phyloP scores from a whole-genome alignment of 129 eudicot species.

The Heracleum sosnowskyi region DNA sequence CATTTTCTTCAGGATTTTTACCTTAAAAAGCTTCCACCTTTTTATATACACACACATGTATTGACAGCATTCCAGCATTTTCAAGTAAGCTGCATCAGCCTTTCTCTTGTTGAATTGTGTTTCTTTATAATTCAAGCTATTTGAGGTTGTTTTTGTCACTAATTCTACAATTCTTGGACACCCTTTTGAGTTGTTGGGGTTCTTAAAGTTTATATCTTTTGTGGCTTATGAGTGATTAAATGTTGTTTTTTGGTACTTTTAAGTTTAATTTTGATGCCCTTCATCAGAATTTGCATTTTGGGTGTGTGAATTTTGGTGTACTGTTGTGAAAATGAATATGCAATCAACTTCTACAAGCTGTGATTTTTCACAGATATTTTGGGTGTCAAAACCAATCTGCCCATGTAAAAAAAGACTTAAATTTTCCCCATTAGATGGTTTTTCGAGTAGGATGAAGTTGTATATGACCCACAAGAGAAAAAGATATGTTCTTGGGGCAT shows the following conservation, averaged over 20 bases:
- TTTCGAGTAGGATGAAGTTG: constrained; percentile 26
- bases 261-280: not conserved
- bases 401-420: constrained; percentile 33
- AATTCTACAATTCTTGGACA: not conserved
- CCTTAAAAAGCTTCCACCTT: not conserved
- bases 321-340: constrained; percentile 30
- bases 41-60: not conserved
- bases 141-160: not conserved
- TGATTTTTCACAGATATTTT: constrained; percentile 28
- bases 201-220: not conserved
- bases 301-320: not conserved
- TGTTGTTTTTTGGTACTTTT: not conserved
- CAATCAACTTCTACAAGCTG: constrained; percentile 24
- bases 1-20: constrained; percentile 5
- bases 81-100: not conserved
- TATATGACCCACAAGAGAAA: constrained; percentile 15
- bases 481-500: constrained; percentile 30
- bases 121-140: not conserved
- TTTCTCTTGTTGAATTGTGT: not conserved
- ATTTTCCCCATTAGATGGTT: constrained; percentile 1
- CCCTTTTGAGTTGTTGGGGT: not conserved
- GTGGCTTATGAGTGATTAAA: not conserved
- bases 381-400: constrained; percentile 27
- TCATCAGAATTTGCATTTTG: not conserved
- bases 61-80: not conserved